These are phyloP conservation scores for Senna siamea DNA, from an alignment of 306 rosid genomes.

Conservation along the genomic window DNA sequence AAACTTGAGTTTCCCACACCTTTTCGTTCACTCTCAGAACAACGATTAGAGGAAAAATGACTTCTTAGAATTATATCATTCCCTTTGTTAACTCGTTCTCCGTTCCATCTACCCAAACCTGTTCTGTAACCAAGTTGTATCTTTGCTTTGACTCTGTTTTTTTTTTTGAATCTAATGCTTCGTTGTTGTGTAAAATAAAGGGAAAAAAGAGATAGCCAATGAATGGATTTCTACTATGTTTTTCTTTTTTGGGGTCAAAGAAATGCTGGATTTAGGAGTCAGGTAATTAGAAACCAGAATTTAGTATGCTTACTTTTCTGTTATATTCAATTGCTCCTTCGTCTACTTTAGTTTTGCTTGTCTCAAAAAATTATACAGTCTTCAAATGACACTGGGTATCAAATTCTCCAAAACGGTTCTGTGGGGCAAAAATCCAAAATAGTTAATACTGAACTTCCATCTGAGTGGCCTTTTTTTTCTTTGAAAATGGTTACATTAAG, in stretches of 20 bases:
- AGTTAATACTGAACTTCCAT: too few relatives aligned
- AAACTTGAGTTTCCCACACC: neutral
- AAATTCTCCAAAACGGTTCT: conserved; percentile 9
- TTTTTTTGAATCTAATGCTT: neutral
- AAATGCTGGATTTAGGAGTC: neutral
- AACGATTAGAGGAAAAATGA: neutral
- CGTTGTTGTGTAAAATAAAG: neutral
- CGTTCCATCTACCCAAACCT: neutral
- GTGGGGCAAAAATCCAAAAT: too few relatives aligned
- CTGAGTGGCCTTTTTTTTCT: neutral
- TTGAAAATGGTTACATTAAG: neutral
- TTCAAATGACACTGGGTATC: neutral
- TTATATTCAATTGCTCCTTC: neutral
- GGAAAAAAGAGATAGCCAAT: neutral
- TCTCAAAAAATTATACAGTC: neutral
- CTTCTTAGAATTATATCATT: neutral
- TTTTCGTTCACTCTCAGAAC: neutral
- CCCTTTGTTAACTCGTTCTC: too few relatives aligned
- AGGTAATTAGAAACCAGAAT: neutral
- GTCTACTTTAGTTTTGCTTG: neutral
- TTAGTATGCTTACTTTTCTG: neutral
- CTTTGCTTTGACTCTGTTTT: neutral
- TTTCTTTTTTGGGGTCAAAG: neutral
- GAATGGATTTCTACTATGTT: neutral
- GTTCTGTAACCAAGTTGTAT: neutral